Evolutionary conservation across 371 early-diverging fungal genomes (phyloP).

Genomic region (Mortierella sp.): DNA sequence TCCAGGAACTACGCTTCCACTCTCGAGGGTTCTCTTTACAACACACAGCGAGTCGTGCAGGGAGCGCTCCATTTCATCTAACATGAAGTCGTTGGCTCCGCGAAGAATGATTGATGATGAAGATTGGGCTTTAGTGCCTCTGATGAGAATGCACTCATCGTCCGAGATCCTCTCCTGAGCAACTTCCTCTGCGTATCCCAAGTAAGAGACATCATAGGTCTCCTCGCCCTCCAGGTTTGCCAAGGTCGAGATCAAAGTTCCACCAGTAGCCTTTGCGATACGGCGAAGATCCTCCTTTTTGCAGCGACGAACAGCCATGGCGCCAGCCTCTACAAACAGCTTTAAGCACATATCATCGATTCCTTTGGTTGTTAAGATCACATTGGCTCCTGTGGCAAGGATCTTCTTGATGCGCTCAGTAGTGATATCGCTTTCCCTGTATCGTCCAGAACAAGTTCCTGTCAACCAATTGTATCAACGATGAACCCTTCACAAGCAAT

Average conservation of each 20-base stretch:
- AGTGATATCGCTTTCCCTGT: constrained; percentile 95
- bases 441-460: background rate
- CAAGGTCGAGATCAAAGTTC: constrained; percentile 94
- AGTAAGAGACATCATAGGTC: constrained; percentile 88
- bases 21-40: constrained; percentile 98
- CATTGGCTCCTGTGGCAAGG: constrained; percentile 97
- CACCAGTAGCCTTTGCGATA: constrained; percentile 98
- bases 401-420: constrained; percentile 97
- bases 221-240: constrained; percentile 99
- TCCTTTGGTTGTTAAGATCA: constrained; percentile 99
- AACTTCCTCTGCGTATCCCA: constrained; percentile 97
- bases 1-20: constrained; percentile 98
- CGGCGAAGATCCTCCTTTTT: constrained; percentile 98
- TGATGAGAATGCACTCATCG: constrained; percentile 97
- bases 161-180: constrained; percentile 97
- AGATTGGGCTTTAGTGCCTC: constrained; percentile 93
- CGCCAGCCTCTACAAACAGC: constrained; percentile 96
- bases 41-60: constrained; percentile 98
- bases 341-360: constrained; percentile 99
- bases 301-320: constrained; percentile 96
- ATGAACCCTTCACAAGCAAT: no score
- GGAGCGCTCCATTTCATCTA: constrained; percentile 99
- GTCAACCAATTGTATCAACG: no score
- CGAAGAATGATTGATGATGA: constrained; percentile 95
- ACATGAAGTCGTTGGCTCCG: constrained; percentile 99